Conservation (phyloP, 805 yeast species). For the Osmozyma mogii region DNA sequence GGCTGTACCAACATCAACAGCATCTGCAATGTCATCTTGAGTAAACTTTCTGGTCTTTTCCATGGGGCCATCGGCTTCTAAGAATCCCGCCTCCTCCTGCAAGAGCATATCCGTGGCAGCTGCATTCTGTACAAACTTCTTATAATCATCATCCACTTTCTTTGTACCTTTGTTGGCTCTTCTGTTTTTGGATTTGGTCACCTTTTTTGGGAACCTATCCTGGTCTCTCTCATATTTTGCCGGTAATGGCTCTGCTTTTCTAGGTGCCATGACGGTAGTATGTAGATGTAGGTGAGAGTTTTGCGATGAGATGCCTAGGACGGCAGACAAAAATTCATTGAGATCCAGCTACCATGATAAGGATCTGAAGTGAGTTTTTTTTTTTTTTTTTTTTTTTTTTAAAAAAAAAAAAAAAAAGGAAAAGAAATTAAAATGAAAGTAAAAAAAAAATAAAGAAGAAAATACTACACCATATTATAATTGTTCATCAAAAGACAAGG, state of each 20-base stretch:
- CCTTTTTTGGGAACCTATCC: slow-evolving; percentile 9
- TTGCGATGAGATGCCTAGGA: slow-evolving; percentile 4
- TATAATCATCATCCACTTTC: slow-evolving; percentile 61
- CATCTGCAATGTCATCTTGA: slow-evolving; percentile 68
- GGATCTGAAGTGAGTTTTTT: too few relatives aligned
- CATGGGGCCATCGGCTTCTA: slow-evolving; percentile 88
- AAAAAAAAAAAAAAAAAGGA: too few relatives aligned
- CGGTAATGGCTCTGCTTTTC: slow-evolving; percentile 1
- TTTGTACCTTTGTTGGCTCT: slow-evolving; percentile 17
- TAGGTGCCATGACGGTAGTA: slow-evolving; percentile 1
- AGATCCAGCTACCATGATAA: too few relatives aligned
- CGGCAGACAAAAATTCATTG: too few relatives aligned
- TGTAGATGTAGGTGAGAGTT: slow-evolving; percentile 4
- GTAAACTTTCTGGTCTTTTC: slow-evolving; percentile 82
- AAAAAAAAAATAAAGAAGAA: too few relatives aligned
- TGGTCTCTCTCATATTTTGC: slow-evolving; percentile 12
- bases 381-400: too few relatives aligned
- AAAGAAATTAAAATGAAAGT: too few relatives aligned
- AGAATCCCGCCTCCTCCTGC: slow-evolving; percentile 75
- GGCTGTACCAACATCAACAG: slow-evolving; percentile 71
- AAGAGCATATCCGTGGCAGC: slow-evolving; percentile 79
- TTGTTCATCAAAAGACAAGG: too few relatives aligned
- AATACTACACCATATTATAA: too few relatives aligned
- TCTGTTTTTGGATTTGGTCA: slow-evolving; percentile 8
- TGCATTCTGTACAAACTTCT: slow-evolving; percentile 74